Conservation (phyloP, 192 early-diverging fungal genomes). For the Backusella westeae region DNA sequence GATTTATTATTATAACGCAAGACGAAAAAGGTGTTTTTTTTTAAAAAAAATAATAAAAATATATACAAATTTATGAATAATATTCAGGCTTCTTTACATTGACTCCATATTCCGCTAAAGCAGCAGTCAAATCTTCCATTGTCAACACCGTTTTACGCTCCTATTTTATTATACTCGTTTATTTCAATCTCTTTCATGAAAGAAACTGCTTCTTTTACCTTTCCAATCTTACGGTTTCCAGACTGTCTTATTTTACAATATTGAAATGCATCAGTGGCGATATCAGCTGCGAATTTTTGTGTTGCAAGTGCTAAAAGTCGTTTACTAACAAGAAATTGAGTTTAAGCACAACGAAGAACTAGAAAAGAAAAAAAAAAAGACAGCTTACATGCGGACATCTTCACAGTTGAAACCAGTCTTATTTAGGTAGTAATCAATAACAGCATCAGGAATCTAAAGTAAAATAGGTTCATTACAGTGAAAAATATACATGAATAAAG, state of each 20-base stretch:
- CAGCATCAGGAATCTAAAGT: slow-evolving; percentile 82
- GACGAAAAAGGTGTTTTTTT: no score
- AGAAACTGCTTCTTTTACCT: slow-evolving; percentile 12
- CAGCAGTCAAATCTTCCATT: slow-evolving; percentile 91
- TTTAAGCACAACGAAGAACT: no score
- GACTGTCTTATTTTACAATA: slow-evolving; percentile 78
- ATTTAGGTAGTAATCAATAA: slow-evolving; percentile 89
- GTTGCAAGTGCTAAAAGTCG: slow-evolving; percentile 77
- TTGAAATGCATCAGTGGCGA: slow-evolving; percentile 84
- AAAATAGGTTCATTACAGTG: not conserved
- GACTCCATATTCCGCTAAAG: slow-evolving; percentile 89
- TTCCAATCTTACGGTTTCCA: slow-evolving; percentile 42
- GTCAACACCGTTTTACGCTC: slow-evolving; percentile 86
- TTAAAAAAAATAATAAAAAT: not conserved
- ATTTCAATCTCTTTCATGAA: not conserved
- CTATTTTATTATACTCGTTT: slow-evolving; percentile 24
- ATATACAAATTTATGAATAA: slow-evolving; percentile 53
- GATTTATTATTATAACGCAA: no score
- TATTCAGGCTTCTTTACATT: slow-evolving; percentile 97
- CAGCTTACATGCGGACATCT: slow-evolving; percentile 61
- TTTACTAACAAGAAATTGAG: slow-evolving; percentile 45
- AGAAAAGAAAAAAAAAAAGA: not conserved
- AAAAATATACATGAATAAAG: not conserved
- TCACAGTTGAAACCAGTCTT: slow-evolving; percentile 77
- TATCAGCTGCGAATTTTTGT: slow-evolving; percentile 85